Conservation (phyloP, 768 basidiomycete genomes). For the Pleurotus cornucopiae region DNA sequence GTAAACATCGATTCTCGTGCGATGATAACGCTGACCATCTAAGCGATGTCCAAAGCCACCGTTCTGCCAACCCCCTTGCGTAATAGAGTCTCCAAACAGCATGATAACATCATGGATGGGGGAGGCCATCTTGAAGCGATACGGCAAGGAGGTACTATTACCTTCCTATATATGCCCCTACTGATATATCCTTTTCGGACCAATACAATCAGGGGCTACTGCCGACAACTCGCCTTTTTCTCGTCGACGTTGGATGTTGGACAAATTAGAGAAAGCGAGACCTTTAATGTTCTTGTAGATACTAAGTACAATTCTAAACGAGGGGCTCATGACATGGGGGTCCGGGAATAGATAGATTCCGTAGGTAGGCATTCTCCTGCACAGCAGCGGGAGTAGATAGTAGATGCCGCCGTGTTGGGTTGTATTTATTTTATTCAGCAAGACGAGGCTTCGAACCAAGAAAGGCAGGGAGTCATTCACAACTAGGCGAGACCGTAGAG, state of each 20-base stretch:
- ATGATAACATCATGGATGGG: conserved; percentile 61
- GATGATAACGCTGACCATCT: conserved; percentile 41
- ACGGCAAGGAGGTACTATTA: neutral
- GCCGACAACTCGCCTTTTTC: neutral
- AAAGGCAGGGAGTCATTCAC: too few relatives aligned
- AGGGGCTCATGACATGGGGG: too few relatives aligned
- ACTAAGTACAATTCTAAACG: conserved; percentile 36
- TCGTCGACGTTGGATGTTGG: neutral
- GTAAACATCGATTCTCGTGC: neutral
- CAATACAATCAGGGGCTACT: neutral
- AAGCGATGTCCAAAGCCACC: conserved; percentile 68
- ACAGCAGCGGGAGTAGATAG: too few relatives aligned
- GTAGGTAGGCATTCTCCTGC: too few relatives aligned
- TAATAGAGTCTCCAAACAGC: conserved; percentile 82
- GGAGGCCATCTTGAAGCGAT: conserved; percentile 45
- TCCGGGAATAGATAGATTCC: too few relatives aligned
- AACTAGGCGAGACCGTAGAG: too few relatives aligned
- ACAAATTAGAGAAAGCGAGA: neutral
- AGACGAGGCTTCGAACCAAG: too few relatives aligned
- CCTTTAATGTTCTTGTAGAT: conserved; percentile 63
- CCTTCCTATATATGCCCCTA: neutral
- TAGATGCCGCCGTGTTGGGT: too few relatives aligned
- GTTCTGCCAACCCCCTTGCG: conserved; percentile 59
- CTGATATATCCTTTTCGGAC: neutral
- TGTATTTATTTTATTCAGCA: too few relatives aligned